A percentile compares a stretch with the other conserved stretches of the same genome.
These are phyloP conservation scores for Monosporascus cannonballus DNA, from an alignment of 2,329 filamentous ascomycete species.

Conservation along the genomic window DNA sequence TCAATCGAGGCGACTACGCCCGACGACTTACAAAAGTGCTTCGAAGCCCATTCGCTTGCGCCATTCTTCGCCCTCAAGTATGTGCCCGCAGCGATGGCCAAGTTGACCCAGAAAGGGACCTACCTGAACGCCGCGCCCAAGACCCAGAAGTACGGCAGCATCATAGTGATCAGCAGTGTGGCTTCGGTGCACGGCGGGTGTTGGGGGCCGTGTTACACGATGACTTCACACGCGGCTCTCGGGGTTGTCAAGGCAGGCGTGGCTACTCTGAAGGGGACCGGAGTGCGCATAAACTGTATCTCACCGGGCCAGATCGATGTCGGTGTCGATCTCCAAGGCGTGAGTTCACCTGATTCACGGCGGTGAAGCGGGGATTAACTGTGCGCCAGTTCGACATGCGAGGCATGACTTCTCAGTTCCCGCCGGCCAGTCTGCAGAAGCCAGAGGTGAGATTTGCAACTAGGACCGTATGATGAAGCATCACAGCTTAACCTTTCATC, in stretches of 20 bases:
- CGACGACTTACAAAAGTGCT: constrained; percentile 47
- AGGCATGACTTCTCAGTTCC: constrained; percentile 47
- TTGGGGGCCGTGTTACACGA: constrained; percentile 56
- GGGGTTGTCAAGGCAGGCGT: constrained; percentile 56
- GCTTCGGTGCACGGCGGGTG: constrained; percentile 52
- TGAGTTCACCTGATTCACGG: constrained; percentile 16
- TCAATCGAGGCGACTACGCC: constrained; percentile 51
- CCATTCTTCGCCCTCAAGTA: constrained; percentile 62
- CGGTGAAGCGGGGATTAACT: not conserved
- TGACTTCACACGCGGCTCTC: constrained; percentile 53
- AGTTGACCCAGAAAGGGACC: constrained; percentile 45
- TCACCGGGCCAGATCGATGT: constrained; percentile 34
- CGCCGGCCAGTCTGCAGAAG: constrained; percentile 46
- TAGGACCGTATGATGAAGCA: not conserved
- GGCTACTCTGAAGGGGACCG: constrained; percentile 49
- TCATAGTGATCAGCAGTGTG: constrained; percentile 54
- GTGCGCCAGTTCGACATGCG: constrained; percentile 38
- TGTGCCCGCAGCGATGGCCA: constrained; percentile 57
- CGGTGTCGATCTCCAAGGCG: constrained; percentile 36
- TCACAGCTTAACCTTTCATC: not conserved
- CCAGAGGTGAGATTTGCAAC: constrained; percentile 28
- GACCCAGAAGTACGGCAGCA: constrained; percentile 52
- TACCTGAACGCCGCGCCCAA: constrained; percentile 59
- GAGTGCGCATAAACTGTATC: constrained; percentile 52
- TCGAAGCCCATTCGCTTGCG: constrained; percentile 55